Base-by-base conservation (phyloP, 371 early-diverging fungal species). In the Apophysomyces sp. region DNA sequence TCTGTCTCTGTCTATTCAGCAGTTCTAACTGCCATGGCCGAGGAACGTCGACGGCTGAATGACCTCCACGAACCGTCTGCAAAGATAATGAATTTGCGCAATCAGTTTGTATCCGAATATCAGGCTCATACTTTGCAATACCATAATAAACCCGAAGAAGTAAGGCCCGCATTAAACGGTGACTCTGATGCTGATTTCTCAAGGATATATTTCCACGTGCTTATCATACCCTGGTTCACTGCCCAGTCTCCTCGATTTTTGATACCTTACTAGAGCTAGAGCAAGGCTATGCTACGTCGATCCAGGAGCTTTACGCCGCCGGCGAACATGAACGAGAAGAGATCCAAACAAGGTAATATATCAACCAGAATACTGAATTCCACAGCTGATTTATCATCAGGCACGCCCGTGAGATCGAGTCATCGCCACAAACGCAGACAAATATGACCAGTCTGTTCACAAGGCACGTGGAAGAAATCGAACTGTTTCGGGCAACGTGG, bases 161-260 rank as follows among this genome's bases (percentile, higher is more conserved):
- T 79, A 60, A 57, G 52, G 40, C 16, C 51, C n/a, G 18, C n/a
- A 27, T 52, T n/a, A 5, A 49, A 36, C 26, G 16, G 18, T 41
- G 18, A 41, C 21, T 16, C 8, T 44, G 4, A 21, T 44, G 21
- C 49, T 44, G 18, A 44, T 34, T 57, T 55, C 24, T 41, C 52
- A 58, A 87, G 87, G 86, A 87, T 58, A 73, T 81, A 39, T 91
- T 90, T 67, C 86, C 89, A 34, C 84, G 86, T 63, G 92, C 92
- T 2, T 89, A 86, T 68, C 82, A 89, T 52, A 85, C 89, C 2
- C 67, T 91, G 16, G 82, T 88, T 15, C 84, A 86, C 58, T 88
- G 88, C 15, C 82, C 85, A 21, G 69, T 83, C 49, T 68, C 86
- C 9, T 57, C 77, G 27, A 74, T 90, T 2, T 90, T 89, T 67